A percentile compares a stretch with the other conserved stretches of the same genome.
Conservation (phyloP, 1,139 yeast species). For the Protomyces arabidopsidicola region DNA sequence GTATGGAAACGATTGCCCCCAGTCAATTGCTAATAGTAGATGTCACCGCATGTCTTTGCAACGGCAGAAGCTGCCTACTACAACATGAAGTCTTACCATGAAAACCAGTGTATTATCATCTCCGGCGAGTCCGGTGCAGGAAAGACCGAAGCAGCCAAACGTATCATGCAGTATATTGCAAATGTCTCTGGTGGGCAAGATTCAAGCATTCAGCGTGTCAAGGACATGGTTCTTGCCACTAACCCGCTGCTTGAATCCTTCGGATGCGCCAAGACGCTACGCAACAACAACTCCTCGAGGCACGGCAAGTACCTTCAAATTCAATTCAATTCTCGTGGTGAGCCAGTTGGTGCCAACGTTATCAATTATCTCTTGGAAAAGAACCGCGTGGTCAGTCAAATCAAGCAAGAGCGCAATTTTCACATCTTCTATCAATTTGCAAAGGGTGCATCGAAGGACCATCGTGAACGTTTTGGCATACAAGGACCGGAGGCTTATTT, state of each 20-base stretch:
- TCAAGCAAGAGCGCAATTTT: slow-evolving; percentile 86
- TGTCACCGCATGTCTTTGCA: slow-evolving; percentile 98
- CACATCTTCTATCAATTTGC: slow-evolving; percentile 96
- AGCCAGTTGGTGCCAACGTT: slow-evolving; percentile 92
- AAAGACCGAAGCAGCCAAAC: slow-evolving; percentile 96
- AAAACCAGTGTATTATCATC: slow-evolving; percentile 94
- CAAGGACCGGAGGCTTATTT: slow-evolving; percentile 90
- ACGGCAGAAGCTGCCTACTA: slow-evolving; percentile 97
- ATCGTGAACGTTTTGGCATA: slow-evolving; percentile 78
- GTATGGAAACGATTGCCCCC: slow-evolving; percentile 38
- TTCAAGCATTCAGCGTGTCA: slow-evolving; percentile 70
- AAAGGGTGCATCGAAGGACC: slow-evolving; percentile 79
- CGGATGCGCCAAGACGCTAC: slow-evolving; percentile 96
- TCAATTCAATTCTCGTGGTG: slow-evolving; percentile 71
- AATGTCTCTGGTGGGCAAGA: slow-evolving; percentile 59
- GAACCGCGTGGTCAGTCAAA: slow-evolving; percentile 92
- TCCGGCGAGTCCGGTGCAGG: slow-evolving; percentile 99
- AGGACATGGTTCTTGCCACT: slow-evolving; percentile 96
- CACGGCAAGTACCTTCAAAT: slow-evolving; percentile 97
- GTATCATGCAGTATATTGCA: slow-evolving; percentile 97
- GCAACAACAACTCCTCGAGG: slow-evolving; percentile 94
- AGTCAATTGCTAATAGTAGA: slow-evolving; percentile 31
- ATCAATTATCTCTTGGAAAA: slow-evolving; percentile 92
- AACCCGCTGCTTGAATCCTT: slow-evolving; percentile 93
- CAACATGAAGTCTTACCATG: slow-evolving; percentile 88